Evolutionary conservation across 306 rosid species (phyloP), one percentile per base, ranked within the genome.

Genomic region (Citrullus amarus): DNA sequence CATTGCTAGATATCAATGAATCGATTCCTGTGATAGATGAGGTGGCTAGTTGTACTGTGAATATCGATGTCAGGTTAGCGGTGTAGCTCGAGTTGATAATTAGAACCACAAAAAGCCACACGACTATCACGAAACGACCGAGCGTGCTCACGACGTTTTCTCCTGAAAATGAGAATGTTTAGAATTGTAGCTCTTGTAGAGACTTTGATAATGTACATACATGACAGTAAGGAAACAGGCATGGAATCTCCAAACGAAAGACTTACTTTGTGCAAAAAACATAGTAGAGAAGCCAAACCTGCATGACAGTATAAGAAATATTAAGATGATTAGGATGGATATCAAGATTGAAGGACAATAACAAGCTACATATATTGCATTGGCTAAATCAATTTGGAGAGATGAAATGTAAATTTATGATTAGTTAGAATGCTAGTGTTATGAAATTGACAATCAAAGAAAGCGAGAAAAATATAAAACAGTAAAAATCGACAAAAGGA

Each of bases 11-110:
- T 72, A 82, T 62, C 86, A 88, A 84, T 79, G 85, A 38, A 55
- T 88, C 91, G 10, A 88, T 83, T 46, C 91, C 86, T 15, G 85
- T 85, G 79, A 88, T 82, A 69, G 91, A 84, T 18, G 91, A 86
- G 41, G 82, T 18, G 82, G 80, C 46, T 86, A 53, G 89, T 80
- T 82, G 86, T 20, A 84, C 81, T 15, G 91, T 88, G 66, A 88
- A 88, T 25, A 88, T 86, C 50, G 89, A 88, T 17, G 91, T 88
- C 50, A 88, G 68, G 80, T 84, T 84, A 62, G 91, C 91, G 1
- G 89, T 88, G 59, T 88, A 88, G 86, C 91, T 88, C 34, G 89
- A 85, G 77, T 48, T 88, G 82, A 88, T 80, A 51, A 88, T 79
- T 39, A 85, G 86, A 57, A 88, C 85, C 13, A 86, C 80, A 46